Conservation (phyloP, 2,329 filamentous ascomycete species). For the Aspergillus sp. region DNA sequence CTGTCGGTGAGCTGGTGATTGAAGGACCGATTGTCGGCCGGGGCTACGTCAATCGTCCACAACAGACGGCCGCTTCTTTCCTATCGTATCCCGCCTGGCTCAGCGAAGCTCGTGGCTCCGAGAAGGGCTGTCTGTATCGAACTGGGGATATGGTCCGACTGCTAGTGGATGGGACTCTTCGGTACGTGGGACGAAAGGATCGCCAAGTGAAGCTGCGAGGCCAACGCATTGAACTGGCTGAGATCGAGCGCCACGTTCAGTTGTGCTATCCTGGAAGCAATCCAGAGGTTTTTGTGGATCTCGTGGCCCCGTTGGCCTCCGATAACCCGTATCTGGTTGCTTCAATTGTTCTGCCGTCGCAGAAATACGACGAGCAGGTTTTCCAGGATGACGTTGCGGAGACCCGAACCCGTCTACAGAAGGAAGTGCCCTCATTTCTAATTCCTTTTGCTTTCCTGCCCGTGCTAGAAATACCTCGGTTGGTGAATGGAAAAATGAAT, state of each 20-base stretch:
- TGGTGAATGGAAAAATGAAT: background rate
- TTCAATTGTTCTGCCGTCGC: background rate
- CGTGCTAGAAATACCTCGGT: background rate
- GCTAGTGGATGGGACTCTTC: slow-evolving; percentile 10
- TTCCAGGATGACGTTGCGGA: background rate
- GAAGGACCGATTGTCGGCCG: slow-evolving; percentile 26
- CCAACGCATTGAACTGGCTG: slow-evolving; percentile 15
- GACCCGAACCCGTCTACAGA: no score
- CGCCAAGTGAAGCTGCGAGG: slow-evolving; percentile 17
- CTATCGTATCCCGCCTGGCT: slow-evolving; percentile 15
- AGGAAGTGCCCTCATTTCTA: background rate
- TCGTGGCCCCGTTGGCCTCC: background rate
- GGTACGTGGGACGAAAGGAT: slow-evolving; percentile 11
- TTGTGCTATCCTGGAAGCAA: slow-evolving; percentile 1
- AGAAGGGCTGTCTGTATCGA: slow-evolving; percentile 7
- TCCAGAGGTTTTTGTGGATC: slow-evolving; percentile 3
- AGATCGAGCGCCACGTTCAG: slow-evolving; percentile 9
- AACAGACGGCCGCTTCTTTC: slow-evolving; percentile 20
- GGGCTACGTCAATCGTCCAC: slow-evolving; percentile 27
- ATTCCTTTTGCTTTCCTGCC: background rate
- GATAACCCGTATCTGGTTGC: slow-evolving; percentile 1
- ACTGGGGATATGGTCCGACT: slow-evolving; percentile 16
- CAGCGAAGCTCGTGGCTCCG: background rate
- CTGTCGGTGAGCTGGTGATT: slow-evolving; percentile 19
- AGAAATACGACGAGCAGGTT: background rate